Evolutionary conservation across 1,139 yeast species (phyloP).

Genomic region (Yamadazyma jaroonii): DNA sequence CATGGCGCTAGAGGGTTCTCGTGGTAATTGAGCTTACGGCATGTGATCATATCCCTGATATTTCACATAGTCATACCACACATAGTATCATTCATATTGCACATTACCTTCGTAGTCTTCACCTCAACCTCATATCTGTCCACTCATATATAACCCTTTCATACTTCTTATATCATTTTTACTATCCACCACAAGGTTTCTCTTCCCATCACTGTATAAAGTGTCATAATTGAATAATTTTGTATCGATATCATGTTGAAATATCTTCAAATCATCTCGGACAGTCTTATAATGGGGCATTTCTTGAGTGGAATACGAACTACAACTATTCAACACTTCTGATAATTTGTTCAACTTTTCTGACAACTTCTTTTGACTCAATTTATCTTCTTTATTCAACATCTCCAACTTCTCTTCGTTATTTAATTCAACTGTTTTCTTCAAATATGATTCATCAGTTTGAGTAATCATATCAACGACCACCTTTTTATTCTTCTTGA

Average conservation of each 20-base stretch:
- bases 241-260: constrained; percentile 37
- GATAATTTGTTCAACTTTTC: constrained; percentile 24
- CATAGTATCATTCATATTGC: too few species aligned
- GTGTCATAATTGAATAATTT: constrained; percentile 31
- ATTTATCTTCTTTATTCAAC: constrained; percentile 20
- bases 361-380: constrained; percentile 24
- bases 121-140: constrained; percentile 21
- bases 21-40: too few species aligned
- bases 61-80: too few species aligned
- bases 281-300: constrained; percentile 34
- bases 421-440: constrained; percentile 8
- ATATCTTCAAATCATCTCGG: constrained; percentile 31
- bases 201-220: constrained; percentile 25
- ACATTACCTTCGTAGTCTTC: too few species aligned
- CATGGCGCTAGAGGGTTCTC: too few species aligned
- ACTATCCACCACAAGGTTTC: constrained; percentile 33
- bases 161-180: constrained; percentile 42
- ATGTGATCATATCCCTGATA: too few species aligned
- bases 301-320: constrained; percentile 29
- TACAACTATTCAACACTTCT: constrained; percentile 23
- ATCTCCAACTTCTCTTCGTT: constrained; percentile 17
- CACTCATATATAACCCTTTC: constrained; percentile 47
- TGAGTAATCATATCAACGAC: constrained; percentile 41
- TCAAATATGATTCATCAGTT: constrained; percentile 28
- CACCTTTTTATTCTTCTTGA: constrained; percentile 25